Evolutionary conservation across 2,329 filamentous ascomycete genomes (phyloP).

Genomic region (Trichoderma cornu-damae): DNA sequence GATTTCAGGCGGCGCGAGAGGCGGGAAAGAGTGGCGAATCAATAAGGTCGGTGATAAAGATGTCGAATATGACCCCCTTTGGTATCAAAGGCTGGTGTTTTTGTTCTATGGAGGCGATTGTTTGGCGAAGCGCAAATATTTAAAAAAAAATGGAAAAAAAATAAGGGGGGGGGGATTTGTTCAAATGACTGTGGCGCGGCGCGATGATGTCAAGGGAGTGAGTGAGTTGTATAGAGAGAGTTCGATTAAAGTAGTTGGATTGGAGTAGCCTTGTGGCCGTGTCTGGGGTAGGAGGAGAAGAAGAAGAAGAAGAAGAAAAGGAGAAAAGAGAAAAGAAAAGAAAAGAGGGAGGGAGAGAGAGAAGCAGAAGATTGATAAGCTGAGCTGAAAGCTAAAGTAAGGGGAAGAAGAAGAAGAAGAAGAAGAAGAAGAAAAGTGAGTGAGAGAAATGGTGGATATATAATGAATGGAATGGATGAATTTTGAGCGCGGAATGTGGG

Average conservation of each 20-base stretch:
- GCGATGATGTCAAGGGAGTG: constrained; percentile 1
- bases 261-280: background rate
- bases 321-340: background rate
- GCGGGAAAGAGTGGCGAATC: no score
- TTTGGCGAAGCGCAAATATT: background rate
- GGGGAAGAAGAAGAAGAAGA: background rate
- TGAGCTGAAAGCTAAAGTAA: background rate
- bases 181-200: background rate
- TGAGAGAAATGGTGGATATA: background rate
- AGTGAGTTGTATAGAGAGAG: background rate
- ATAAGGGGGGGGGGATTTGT: background rate
- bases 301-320: background rate
- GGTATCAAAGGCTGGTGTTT: background rate
- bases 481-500: no score
- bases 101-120: background rate
- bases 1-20: background rate
- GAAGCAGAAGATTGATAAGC: no score
- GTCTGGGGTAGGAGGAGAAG: background rate
- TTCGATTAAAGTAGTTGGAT: no score
- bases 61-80: background rate
- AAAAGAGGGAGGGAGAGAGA: background rate
- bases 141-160: no score
- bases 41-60: no score
- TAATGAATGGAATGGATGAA: no score
- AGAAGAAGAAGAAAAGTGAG: background rate